Percentiles rank a stretch among this genome's conserved stretches.
These are phyloP conservation scores for Penicillium concentricum DNA, from an alignment of 2,329 filamentous ascomycete species.

Conservation along the genomic window DNA sequence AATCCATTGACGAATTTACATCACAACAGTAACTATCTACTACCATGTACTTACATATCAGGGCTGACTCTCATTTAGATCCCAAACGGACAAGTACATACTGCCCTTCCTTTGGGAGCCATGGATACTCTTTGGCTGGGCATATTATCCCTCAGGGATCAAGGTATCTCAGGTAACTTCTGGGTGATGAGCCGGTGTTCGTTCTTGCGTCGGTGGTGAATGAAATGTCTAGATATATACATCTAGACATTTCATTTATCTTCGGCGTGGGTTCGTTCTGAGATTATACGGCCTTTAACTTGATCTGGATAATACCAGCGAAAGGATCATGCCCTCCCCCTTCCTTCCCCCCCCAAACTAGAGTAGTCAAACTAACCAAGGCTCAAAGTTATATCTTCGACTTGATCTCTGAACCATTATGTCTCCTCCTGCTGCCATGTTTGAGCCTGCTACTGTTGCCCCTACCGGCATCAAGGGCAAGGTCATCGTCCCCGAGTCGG, in stretches of 20 bases:
- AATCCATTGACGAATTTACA: conserved; percentile 7
- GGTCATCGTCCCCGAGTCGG: conserved; percentile 48
- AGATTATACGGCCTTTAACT: conserved; percentile 92
- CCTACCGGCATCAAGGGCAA: conserved; percentile 42
- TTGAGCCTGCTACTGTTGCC: conserved; percentile 46
- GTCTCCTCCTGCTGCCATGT: conserved; percentile 74
- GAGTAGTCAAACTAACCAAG: conserved; percentile 43
- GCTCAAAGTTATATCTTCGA: conserved; percentile 21
- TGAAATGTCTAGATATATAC: conserved; percentile 13
- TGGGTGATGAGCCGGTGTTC: conserved; percentile 66
- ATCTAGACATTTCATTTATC: background rate
- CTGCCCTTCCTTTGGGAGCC: conserved; percentile 32
- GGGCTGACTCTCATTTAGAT: conserved; percentile 18
- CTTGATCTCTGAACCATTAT: conserved; percentile 54
- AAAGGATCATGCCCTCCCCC: conserved; percentile 91
- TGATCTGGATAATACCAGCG: conserved; percentile 99
- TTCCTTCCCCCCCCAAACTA: conserved; percentile 35
- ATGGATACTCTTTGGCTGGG: conserved; percentile 42
- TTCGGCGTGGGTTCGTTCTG: conserved; percentile 41
- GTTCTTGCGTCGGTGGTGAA: conserved; percentile 38
- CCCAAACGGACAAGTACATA: conserved; percentile 24
- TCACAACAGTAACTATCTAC: conserved; percentile 20
- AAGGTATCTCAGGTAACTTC: conserved; percentile 50
- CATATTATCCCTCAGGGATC: conserved; percentile 41
- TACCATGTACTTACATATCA: background rate